Conservation (phyloP, 345 rosid species). For the Anacardium occidentale region DNA sequence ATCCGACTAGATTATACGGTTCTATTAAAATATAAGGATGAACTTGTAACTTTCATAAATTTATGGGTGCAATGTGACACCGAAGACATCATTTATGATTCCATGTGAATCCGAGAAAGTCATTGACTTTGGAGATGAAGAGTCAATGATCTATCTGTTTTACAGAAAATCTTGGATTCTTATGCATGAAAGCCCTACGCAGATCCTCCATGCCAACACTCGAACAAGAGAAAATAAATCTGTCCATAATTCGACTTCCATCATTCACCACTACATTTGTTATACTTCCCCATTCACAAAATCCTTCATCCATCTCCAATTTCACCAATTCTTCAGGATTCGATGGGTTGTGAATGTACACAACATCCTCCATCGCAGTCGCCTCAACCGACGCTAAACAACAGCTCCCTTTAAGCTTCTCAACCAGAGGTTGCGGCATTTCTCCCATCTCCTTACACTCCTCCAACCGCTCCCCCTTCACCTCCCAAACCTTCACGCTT, state of each 20-base stretch:
- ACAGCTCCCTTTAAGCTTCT: slow-evolving; percentile 32
- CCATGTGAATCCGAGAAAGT: too few relatives aligned
- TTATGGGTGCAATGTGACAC: too few relatives aligned
- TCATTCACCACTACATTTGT: slow-evolving; percentile 29
- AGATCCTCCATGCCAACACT: slow-evolving; percentile 49
- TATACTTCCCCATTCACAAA: slow-evolving; percentile 44
- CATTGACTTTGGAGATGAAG: too few relatives aligned
- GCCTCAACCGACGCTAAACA: slow-evolving; percentile 34
- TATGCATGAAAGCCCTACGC: slow-evolving; percentile 33
- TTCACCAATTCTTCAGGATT: slow-evolving; percentile 34
- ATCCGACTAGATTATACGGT: too few relatives aligned
- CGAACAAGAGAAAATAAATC: slow-evolving; percentile 42
- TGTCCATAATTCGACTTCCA: slow-evolving; percentile 15
- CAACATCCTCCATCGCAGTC: slow-evolving; percentile 32
- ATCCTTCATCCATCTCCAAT: slow-evolving; percentile 43
- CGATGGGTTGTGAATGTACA: slow-evolving; percentile 33
- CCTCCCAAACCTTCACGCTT: slow-evolving; percentile 57
- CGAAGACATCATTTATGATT: too few relatives aligned
- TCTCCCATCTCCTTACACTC: slow-evolving; percentile 40
- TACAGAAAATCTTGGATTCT: slow-evolving; percentile 20
- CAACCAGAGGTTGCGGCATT: slow-evolving; percentile 47
- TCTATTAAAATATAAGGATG: too few relatives aligned
- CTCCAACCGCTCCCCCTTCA: slow-evolving; percentile 25
- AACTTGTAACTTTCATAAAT: too few relatives aligned
- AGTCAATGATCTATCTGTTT: neutral